Evolutionary conservation across 441 rosid genomes (phyloP), one percentile per base, ranked within the genome.

Genomic region (Euphorbia corollata): DNA sequence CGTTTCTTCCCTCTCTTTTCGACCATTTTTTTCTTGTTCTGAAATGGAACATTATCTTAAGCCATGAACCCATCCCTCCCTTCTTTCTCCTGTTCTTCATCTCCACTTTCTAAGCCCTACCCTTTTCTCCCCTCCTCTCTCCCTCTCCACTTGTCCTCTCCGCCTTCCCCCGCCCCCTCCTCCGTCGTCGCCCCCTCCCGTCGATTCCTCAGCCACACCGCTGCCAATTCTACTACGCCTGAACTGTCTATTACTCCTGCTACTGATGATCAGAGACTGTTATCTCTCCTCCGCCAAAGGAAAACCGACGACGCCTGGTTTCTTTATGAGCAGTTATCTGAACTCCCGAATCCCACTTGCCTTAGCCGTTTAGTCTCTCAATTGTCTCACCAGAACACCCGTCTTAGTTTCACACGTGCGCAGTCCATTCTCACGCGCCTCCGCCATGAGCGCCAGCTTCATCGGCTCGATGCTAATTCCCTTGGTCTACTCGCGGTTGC

Each of bases 351-450:
- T 39, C 82, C 97, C 56, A 84, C 94, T 73, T 90, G 96, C 73
- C 92, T 90, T 50, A 88, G 96, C 87, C 96, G 97, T 70, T 82
- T 93, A 61, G 86, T 93, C 51, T 85, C 97, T 38, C 97, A 93
- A 64, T 82, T 93, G 53, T 83, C 94, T 39, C 80, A 87, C 68
- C 90, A 77, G 50, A 80, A 82, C 48, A 84, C 85, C 24, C 77
- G 79, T 3, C 76, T 76, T 1, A 72, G 85, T 59, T 89, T 90
- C 72, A 45, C 81, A 2, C 91, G 98, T 54, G 98, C 98, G 0
- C 94, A 86, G 69, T 86, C 98, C 39, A 76, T 93, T 59, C 81
- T 93, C 84, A 78, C 96, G 73, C 96, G 97, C 85, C 97, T 93
- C 83, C 96, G 94, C 72, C 68, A 84, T 70, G 91, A 85, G 6